Evolutionary conservation across 371 early-diverging fungal genomes (phyloP), one percentile per base, ranked within the genome.

Genomic region (Rhizomucor pusillus): DNA sequence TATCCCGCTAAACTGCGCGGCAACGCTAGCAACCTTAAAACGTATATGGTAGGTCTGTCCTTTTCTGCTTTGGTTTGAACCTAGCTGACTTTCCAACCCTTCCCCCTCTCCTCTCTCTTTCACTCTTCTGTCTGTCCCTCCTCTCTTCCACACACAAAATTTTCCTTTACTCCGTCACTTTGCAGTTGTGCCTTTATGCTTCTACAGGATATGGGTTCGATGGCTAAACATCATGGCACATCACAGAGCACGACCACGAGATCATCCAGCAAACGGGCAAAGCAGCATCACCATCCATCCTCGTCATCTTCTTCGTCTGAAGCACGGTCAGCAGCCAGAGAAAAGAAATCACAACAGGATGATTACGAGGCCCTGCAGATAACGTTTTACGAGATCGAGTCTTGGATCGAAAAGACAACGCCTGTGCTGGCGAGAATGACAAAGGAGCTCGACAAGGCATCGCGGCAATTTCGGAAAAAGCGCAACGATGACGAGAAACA

Each of bases 371-470:
- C 75, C 3, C 52, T 78, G 29, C 79, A 78, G 58, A 73, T 78
- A 44, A 78, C 79, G 1, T 78, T 78, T 60, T 73, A 73, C 41
- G 78, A 77, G 48, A 77, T 77, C 39, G 74, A 77, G 34, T 62
- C 73, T 13, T 78, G 79, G 77, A 75, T 78, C 23, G 79, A 78
- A 54, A 75, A 75, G 46, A 75, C 79, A 7, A 65, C 73, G 1
- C 79, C 79, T 22, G 60, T 75, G 1, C 48, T 78, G 40, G 60
- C 60, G 25, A 63, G 75, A 5, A 72, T 78, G 73, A 75, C 75
- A 9, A 69, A 69, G 52, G 79, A 75, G 37, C 68, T 78, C 12
- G 79, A 78, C 29, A 68, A 66, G 48, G 79, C 73, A 0, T 75
- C 79, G 5, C 59, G 50, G 1, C 73, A 71, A 29, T 73, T 78